A percentile compares a stretch with the other conserved stretches of the same genome.
Evolutionary conservation across 2,329 filamentous ascomycete genomes (phyloP).

Genomic region (Niveomyces coronatus): DNA sequence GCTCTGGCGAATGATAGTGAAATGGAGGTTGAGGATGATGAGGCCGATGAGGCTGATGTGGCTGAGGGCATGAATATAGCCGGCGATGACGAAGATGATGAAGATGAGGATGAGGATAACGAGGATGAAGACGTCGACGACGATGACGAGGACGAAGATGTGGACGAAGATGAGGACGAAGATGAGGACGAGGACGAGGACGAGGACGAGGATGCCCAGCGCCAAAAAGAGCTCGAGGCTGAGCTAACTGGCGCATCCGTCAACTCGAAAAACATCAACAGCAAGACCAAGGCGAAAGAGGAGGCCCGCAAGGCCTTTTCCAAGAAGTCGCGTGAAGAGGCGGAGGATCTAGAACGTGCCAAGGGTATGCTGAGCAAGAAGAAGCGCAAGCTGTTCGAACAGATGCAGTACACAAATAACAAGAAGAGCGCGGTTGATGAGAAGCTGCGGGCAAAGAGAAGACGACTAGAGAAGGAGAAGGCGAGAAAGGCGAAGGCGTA

Average conservation of each 20-base stretch:
- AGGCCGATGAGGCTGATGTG: too few relatives aligned
- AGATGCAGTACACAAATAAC: slow-evolving; percentile 93
- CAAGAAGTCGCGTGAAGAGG: slow-evolving; percentile 63
- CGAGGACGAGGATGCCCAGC: slow-evolving; percentile 57
- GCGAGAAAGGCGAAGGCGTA: slow-evolving; percentile 31
- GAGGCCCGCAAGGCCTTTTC: slow-evolving; percentile 59
- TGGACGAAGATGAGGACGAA: slow-evolving; percentile 27
- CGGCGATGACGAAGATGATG: slow-evolving; percentile 24
- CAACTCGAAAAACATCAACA: slow-evolving; percentile 35
- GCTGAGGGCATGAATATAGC: slow-evolving; percentile 40
- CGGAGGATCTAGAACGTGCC: slow-evolving; percentile 80
- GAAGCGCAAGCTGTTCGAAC: slow-evolving; percentile 94
- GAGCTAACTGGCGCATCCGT: slow-evolving; percentile 66
- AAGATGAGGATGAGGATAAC: slow-evolving; percentile 33
- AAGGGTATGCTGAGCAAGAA: slow-evolving; percentile 98
- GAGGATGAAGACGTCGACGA: slow-evolving; percentile 36
- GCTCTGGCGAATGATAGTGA: slow-evolving; percentile 57
- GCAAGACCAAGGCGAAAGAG: slow-evolving; percentile 52
- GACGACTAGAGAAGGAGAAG: slow-evolving; percentile 68
- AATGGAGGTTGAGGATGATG: slow-evolving; percentile 36
- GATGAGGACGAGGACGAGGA: slow-evolving; percentile 29
- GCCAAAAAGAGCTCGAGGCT: slow-evolving; percentile 86
- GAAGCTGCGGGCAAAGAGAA: slow-evolving; percentile 77
- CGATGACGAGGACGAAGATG: slow-evolving; percentile 33
- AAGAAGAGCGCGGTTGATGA: slow-evolving; percentile 87